These are phyloP conservation scores for Fusarium udum DNA, from an alignment of 2,329 filamentous ascomycete species.

Conservation along the genomic window DNA sequence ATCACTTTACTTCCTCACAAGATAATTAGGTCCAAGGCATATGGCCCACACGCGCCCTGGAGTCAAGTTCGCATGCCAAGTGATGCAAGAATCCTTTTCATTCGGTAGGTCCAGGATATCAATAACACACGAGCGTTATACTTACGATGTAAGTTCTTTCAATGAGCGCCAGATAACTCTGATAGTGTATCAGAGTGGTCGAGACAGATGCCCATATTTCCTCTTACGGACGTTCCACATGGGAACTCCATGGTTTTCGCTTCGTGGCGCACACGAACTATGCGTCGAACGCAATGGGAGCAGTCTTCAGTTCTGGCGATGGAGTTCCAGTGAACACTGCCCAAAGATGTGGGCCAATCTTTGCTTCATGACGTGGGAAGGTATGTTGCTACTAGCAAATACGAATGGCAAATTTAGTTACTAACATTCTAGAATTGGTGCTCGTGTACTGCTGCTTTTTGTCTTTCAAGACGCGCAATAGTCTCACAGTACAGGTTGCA, in stretches of 20 bases:
- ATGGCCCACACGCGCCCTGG: constrained; percentile 57
- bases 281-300: constrained; percentile 60
- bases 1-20: constrained; percentile 2
- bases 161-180: constrained; percentile 65
- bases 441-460: constrained; percentile 68
- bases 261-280: constrained; percentile 64
- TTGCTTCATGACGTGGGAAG: constrained; percentile 69
- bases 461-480: constrained; percentile 63
- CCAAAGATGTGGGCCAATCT: constrained; percentile 64
- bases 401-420: background rate
- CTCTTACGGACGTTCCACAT: constrained; percentile 56
- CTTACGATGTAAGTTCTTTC: constrained; percentile 56
- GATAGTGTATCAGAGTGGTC: constrained; percentile 59
- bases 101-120: constrained; percentile 53
- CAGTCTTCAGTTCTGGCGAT: constrained; percentile 61
- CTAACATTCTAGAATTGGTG: constrained; percentile 60
- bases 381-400: constrained; percentile 46
- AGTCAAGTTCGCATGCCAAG: constrained; percentile 56
- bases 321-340: constrained; percentile 55
- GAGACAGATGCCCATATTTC: constrained; percentile 57
- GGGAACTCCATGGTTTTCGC: constrained; percentile 57
- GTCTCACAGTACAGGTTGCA: constrained; percentile 54
- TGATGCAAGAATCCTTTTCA: constrained; percentile 63
- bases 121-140: background rate
- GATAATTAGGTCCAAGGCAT: constrained; percentile 54